Base-by-base conservation (phyloP, 1,284 basidiomycete genomes). In the Apiotrichum veenhuisii region DNA sequence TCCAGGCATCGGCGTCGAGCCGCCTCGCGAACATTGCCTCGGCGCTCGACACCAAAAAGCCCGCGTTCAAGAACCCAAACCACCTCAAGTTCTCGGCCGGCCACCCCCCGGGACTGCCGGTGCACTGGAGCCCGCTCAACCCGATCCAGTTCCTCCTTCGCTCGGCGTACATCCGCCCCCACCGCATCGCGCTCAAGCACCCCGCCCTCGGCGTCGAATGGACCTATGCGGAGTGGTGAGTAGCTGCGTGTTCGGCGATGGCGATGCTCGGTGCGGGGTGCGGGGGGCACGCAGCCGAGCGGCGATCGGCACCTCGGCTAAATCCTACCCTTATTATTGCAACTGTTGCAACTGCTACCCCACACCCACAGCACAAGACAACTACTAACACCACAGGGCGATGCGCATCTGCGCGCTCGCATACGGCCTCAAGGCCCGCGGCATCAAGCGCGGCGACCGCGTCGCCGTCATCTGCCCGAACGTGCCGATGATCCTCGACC, bases 401-500 rank as follows among this genome's bases (percentile, higher is more conserved):
- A 61, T 61, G 55, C 55, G 55, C 36, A 37, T 61, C 23, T 61
- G 59, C 50, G 59, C 59, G n/a, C 80, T 90, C 8, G 84, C 88
- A 2, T 78, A 86, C 51, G 90, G 90, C 0, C 78, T 93, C 41
- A 64, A 88, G 11, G 74, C 71, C 3, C 75, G 90, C 67, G 89
- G 88, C 18, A 84, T 93, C 10, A 77, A 81, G 70, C 87, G 84
- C 67, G 90, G 89, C 0, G 88, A 91, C 65, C 79, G 89, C 25
- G 85, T 92, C 22, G 89, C 82, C 2, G 86, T 91, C 11, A 61
- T 61, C 59, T 54, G 55, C 50, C 59, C 59, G 4, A 61, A 61
- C 42, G 55, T 55, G 40, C 59, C 59, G 45, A 54, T 57, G 52
- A 61, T 61, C 50, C 50, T 61, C 41, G 59, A 61, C 55, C 45